These are phyloP conservation scores for Aspergillus sclerotialis DNA, from an alignment of 2,329 filamentous ascomycete genomes.

Conservation along the genomic window DNA sequence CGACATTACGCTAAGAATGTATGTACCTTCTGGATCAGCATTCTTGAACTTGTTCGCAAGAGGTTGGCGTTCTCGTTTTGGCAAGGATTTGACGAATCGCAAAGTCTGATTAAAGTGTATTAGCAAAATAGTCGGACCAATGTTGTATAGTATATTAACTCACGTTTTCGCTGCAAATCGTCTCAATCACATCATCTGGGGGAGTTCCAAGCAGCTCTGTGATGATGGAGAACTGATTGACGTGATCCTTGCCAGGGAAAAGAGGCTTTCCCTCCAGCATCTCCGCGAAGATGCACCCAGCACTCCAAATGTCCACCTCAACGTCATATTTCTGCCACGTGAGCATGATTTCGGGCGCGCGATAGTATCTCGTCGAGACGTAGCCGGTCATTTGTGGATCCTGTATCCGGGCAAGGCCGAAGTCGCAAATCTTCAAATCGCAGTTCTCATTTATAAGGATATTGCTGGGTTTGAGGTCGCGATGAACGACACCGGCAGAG, in stretches of 20 bases:
- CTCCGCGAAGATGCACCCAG: constrained; percentile 97
- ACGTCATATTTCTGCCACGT: constrained; percentile 99
- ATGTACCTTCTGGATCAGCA: constrained; percentile 73
- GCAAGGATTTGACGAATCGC: constrained; percentile 93
- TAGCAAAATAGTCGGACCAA: constrained; percentile 14
- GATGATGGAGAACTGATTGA: constrained; percentile 99
- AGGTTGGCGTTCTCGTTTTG: constrained; percentile 86
- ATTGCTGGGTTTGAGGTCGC: constrained; percentile 96
- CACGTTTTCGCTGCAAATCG: constrained; percentile 96
- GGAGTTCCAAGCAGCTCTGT: constrained; percentile 94
- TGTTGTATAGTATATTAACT: constrained; percentile 25
- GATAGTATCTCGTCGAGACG: constrained; percentile 97
- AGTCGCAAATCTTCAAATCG: constrained; percentile 99
- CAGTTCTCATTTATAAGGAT: constrained; percentile 99
- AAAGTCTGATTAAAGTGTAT: constrained; percentile 58
- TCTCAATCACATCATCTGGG: constrained; percentile 96
- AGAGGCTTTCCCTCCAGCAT: constrained; percentile 98
- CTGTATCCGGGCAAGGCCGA: constrained; percentile 93
- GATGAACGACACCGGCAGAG: constrained; percentile 94
- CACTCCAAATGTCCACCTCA: constrained; percentile 98
- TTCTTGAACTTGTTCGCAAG: constrained; percentile 89
- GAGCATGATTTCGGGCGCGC: constrained; percentile 98
- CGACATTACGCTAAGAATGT: background rate
- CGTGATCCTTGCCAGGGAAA: constrained; percentile 98
- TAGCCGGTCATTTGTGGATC: constrained; percentile 99